These are phyloP conservation scores for Lodderomyces elongisporus DNA, from an alignment of 1,139 yeast species.

Conservation along the genomic window DNA sequence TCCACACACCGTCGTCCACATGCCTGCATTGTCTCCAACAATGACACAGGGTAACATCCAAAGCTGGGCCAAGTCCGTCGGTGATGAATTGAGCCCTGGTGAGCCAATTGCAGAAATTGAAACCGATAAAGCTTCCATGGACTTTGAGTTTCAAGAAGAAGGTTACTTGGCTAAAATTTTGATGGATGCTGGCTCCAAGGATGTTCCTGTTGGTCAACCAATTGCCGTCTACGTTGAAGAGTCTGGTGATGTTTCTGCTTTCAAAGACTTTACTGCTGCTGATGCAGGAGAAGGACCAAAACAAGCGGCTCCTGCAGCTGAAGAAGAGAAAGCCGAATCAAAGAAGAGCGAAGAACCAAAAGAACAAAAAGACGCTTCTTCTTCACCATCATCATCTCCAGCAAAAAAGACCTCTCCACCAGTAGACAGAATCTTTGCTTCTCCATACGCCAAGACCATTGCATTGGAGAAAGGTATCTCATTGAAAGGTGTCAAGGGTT, in stretches of 20 bases:
- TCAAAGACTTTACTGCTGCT: conserved; percentile 74
- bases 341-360: conserved; percentile 20
- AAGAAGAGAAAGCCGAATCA: conserved; percentile 20
- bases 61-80: conserved; percentile 82
- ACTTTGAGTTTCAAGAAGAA: conserved; percentile 97
- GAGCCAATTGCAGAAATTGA: conserved; percentile 95
- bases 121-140: conserved; percentile 99
- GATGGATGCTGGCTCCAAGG: conserved; percentile 81
- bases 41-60: conserved; percentile 95
- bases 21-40: conserved; percentile 96
- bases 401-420: conserved; percentile 19
- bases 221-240: conserved; percentile 96
- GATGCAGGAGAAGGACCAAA: conserved; percentile 67
- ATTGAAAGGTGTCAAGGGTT: conserved; percentile 76
- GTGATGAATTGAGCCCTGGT: conserved; percentile 85
- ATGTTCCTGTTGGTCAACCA: conserved; percentile 89
- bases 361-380: conserved; percentile 16
- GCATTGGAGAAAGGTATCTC: conserved; percentile 93
- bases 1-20: conserved; percentile 65
- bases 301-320: conserved; percentile 31
- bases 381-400: conserved; percentile 21
- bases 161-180: conserved; percentile 91
- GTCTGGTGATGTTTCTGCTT: conserved; percentile 77
- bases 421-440: conserved; percentile 77
- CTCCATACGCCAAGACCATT: conserved; percentile 90